Conservation (phyloP, 768 basidiomycete genomes). For the Tremella fuciformis region DNA sequence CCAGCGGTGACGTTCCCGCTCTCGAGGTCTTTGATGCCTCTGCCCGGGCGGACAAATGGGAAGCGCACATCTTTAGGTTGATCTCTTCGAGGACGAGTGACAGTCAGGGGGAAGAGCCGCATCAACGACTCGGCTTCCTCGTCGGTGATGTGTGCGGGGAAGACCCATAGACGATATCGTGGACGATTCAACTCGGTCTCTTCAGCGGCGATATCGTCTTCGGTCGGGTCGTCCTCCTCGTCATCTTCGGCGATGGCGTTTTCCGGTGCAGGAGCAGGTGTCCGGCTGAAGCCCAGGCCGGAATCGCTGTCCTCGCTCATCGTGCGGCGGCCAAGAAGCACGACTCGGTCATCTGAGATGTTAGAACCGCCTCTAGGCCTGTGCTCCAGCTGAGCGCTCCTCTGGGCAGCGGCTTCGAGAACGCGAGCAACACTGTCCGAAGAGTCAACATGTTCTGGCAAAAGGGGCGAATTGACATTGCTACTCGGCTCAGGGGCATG, state of each 20-base stretch:
- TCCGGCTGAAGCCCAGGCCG: background rate
- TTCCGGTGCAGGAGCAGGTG: constrained; percentile 28
- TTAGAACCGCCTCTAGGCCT: background rate
- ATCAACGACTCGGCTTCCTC: constrained; percentile 67
- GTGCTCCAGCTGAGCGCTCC: background rate
- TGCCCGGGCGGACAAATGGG: constrained; percentile 46
- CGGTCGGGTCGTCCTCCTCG: constrained; percentile 54
- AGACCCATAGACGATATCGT: constrained; percentile 70
- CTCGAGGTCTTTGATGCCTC: constrained; percentile 27
- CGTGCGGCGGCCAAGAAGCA: constrained; percentile 14
- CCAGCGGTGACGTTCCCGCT: constrained; percentile 1
- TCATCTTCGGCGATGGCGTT: constrained; percentile 45
- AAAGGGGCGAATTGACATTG: constrained; percentile 24
- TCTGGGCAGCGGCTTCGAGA: background rate
- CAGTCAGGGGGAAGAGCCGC: constrained; percentile 71
- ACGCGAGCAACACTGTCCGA: background rate
- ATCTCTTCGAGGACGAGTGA: constrained; percentile 48
- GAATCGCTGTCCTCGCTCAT: constrained; percentile 17
- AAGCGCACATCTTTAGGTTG: constrained; percentile 57
- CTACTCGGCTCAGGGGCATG: constrained; percentile 5
- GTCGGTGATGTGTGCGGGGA: constrained; percentile 69
- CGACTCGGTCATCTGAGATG: constrained; percentile 20
- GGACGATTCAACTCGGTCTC: constrained; percentile 40
- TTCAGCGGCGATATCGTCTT: constrained; percentile 52
- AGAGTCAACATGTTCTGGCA: constrained; percentile 4